Evolutionary conservation across 2,329 filamentous ascomycete genomes (phyloP).

Genomic region (Aureobasidium zeae): DNA sequence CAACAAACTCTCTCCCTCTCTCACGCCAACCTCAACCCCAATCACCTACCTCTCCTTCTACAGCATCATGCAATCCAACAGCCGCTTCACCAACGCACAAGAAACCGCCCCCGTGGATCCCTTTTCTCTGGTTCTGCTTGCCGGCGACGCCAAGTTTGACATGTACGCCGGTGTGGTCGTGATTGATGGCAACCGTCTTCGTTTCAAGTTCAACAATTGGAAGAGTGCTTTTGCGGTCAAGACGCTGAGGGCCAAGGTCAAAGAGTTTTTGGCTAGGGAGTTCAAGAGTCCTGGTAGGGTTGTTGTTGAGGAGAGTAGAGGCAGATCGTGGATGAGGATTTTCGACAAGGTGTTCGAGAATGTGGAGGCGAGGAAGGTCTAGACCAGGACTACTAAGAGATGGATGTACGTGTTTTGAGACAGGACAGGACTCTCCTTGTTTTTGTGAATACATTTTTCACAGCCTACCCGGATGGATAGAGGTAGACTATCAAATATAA

Average conservation of each 20-base stretch:
- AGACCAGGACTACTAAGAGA: too few relatives aligned
- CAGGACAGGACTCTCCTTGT: too few relatives aligned
- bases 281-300: conserved; percentile 49
- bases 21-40: conserved; percentile 48
- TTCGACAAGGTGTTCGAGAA: conserved; percentile 24
- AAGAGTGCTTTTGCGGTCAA: conserved; percentile 87
- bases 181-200: conserved; percentile 76
- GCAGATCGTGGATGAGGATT: conserved; percentile 36
- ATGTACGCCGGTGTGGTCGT: conserved; percentile 80
- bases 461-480: too few relatives aligned
- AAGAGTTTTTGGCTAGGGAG: conserved; percentile 62
- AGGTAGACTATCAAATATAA: too few relatives aligned
- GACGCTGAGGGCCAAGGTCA: conserved; percentile 60
- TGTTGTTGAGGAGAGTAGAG: conserved; percentile 29
- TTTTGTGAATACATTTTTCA: too few relatives aligned
- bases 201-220: conserved; percentile 80
- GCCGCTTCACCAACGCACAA: conserved; percentile 77
- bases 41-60: conserved; percentile 88
- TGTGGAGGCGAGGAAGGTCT: conserved; percentile 5
- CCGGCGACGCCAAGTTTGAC: conserved; percentile 83
- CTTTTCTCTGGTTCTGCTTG: conserved; percentile 73
- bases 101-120: conserved; percentile 60
- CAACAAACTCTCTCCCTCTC: conserved; percentile 50
- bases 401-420: too few relatives aligned
- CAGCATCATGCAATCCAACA: conserved; percentile 89